Evolutionary conservation across 768 basidiomycete species (phyloP).

Genomic region (Trametes punicea): DNA sequence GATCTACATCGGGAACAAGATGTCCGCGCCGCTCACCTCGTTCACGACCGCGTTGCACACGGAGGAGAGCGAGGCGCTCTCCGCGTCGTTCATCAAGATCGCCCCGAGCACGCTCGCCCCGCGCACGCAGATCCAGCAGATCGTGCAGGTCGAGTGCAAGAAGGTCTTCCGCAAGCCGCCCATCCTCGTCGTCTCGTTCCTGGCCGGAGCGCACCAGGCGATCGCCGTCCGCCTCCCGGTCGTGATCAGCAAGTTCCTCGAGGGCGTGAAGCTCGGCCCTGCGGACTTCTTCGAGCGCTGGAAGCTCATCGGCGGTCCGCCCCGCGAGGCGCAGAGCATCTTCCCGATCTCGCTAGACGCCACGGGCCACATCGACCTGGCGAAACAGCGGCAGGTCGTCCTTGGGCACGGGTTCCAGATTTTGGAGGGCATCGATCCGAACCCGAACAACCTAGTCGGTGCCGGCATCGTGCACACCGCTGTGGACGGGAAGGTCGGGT

Average conservation of each 20-base stretch:
- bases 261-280: slow-evolving; percentile 80
- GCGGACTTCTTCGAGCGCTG: slow-evolving; percentile 96
- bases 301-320: slow-evolving; percentile 95
- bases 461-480: slow-evolving; percentile 97
- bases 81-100: slow-evolving; percentile 86
- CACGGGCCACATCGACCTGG: slow-evolving; percentile 69
- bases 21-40: slow-evolving; percentile 81
- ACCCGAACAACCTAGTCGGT: slow-evolving; percentile 87
- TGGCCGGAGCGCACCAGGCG: slow-evolving; percentile 89
- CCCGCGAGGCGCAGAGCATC: slow-evolving; percentile 85
- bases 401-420: slow-evolving; percentile 74
- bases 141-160: slow-evolving; percentile 94
- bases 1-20: slow-evolving; percentile 95
- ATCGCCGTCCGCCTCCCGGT: slow-evolving; percentile 83
- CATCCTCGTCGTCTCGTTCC: slow-evolving; percentile 81
- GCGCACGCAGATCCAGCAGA: slow-evolving; percentile 87
- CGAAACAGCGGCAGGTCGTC: slow-evolving; percentile 71
- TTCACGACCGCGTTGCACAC: slow-evolving; percentile 83
- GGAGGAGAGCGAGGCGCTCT: slow-evolving; percentile 70
- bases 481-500: slow-evolving; percentile 92
- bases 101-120: slow-evolving; percentile 79
- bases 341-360: slow-evolving; percentile 75
- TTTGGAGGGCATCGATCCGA: slow-evolving; percentile 86
- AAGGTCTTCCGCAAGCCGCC: slow-evolving; percentile 76
- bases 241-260: slow-evolving; percentile 87